phyloP scores from a whole-genome alignment of 768 basidiomycete genomes.

The Cystobasidium ongulense region DNA sequence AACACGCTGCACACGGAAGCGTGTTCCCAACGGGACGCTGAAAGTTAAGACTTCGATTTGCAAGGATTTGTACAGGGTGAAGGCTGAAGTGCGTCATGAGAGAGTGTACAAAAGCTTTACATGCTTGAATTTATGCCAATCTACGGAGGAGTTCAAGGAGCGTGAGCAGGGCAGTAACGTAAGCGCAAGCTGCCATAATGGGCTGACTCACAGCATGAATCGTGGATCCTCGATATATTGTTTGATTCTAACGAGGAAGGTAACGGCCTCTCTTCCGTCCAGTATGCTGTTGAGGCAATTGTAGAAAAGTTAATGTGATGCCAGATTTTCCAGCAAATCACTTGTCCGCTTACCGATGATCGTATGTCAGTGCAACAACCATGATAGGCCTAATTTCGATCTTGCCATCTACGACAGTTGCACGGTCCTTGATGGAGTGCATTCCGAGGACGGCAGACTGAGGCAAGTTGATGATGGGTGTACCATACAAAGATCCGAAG shows the following conservation, averaged over 20 bases:
- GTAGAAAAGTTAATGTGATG: neutral
- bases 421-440: constrained; percentile 74
- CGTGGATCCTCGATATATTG: constrained; percentile 89
- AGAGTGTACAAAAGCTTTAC: no score
- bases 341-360: constrained; percentile 4
- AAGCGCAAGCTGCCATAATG: no score
- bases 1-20: no score
- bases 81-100: no score
- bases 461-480: constrained; percentile 97
- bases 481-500: constrained; percentile 92
- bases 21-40: no score
- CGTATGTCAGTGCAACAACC: constrained; percentile 54
- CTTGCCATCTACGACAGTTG: constrained; percentile 88
- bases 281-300: constrained; percentile 53
- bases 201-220: constrained; percentile 35
- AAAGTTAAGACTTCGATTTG: no score
- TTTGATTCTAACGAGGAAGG: constrained; percentile 91
- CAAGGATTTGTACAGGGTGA: no score
- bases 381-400: constrained; percentile 96
- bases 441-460: constrained; percentile 91
- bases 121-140: no score
- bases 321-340: neutral
- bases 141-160: no score
- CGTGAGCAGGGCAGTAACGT: no score
- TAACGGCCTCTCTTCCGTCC: constrained; percentile 90